These are phyloP conservation scores for Drechmeria coniospora DNA, from an alignment of 2,329 filamentous ascomycete genomes.

Conservation along the genomic window DNA sequence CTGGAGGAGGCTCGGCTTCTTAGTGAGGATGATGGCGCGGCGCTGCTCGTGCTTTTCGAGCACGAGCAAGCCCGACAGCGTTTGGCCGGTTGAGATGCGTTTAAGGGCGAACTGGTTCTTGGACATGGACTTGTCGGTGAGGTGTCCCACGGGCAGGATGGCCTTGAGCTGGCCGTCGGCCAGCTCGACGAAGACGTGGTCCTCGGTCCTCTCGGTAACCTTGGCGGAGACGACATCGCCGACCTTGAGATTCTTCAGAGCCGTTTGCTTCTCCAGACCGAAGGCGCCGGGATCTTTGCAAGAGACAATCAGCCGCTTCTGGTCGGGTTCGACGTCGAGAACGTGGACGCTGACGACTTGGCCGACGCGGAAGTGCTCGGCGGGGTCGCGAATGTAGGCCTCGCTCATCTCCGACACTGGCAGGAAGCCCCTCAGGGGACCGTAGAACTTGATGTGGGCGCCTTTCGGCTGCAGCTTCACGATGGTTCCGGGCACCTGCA, in stretches of 20 bases:
- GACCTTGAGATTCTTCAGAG: slow-evolving; percentile 56
- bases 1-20: slow-evolving; percentile 69
- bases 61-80: slow-evolving; percentile 65
- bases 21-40: slow-evolving; percentile 59
- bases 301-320: slow-evolving; percentile 64
- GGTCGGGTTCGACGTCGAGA: slow-evolving; percentile 60
- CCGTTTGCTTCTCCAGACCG: slow-evolving; percentile 58
- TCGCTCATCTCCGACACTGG: slow-evolving; percentile 97
- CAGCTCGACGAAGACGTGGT: slow-evolving; percentile 65
- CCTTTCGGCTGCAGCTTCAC: slow-evolving; percentile 65
- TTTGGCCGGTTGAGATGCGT: slow-evolving; percentile 72
- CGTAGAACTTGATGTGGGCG: slow-evolving; percentile 87
- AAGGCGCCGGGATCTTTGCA: slow-evolving; percentile 81
- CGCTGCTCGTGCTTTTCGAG: slow-evolving; percentile 73
- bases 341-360: slow-evolving; percentile 87
- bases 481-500: slow-evolving; percentile 74
- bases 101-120: slow-evolving; percentile 67
- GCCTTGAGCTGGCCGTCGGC: slow-evolving; percentile 61
- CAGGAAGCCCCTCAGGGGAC: slow-evolving; percentile 67
- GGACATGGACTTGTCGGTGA: slow-evolving; percentile 68
- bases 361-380: slow-evolving; percentile 74
- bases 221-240: slow-evolving; percentile 65
- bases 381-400: slow-evolving; percentile 79
- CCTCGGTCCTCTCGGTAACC: slow-evolving; percentile 66
- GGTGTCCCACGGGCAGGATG: slow-evolving; percentile 58